Conservation (phyloP, 208 protist genomes). For the Crithidia bombi region DNA sequence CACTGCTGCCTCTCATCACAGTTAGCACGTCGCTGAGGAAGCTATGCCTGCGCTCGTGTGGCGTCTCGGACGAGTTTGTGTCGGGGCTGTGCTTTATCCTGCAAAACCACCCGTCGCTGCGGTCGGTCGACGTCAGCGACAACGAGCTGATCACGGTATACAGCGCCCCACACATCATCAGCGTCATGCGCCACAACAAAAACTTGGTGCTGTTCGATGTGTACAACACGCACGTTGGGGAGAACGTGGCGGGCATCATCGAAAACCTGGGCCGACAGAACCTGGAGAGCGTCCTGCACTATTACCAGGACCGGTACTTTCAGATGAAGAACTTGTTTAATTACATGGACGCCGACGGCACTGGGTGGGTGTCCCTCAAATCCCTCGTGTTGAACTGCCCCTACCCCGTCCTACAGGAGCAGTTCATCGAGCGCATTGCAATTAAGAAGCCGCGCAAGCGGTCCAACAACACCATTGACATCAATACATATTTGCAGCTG, state of each 20-base stretch:
- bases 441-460: conserved; percentile 63
- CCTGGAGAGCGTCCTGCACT: conserved; percentile 55
- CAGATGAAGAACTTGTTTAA: conserved; percentile 85
- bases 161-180: conserved; percentile 69
- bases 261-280: conserved; percentile 59
- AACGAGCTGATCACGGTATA: conserved; percentile 82
- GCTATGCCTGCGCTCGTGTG: conserved; percentile 61
- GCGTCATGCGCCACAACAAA: conserved; percentile 65
- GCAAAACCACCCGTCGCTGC: conserved; percentile 69
- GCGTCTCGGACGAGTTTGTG: conserved; percentile 78
- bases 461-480: conserved; percentile 67
- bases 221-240: conserved; percentile 71
- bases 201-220: conserved; percentile 78
- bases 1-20: conserved; percentile 73
- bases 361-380: conserved; percentile 78
- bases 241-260: conserved; percentile 75
- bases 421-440: conserved; percentile 83
- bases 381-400: conserved; percentile 73
- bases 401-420: conserved; percentile 81
- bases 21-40: conserved; percentile 73
- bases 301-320: conserved; percentile 86
- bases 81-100: conserved; percentile 54
- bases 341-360: conserved; percentile 76
- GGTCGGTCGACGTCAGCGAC: conserved; percentile 72
- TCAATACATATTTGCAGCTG: conserved; percentile 84